These are phyloP conservation scores for Lecanicillium sp. DNA, from an alignment of 2,329 filamentous ascomycete species.

Conservation along the genomic window DNA sequence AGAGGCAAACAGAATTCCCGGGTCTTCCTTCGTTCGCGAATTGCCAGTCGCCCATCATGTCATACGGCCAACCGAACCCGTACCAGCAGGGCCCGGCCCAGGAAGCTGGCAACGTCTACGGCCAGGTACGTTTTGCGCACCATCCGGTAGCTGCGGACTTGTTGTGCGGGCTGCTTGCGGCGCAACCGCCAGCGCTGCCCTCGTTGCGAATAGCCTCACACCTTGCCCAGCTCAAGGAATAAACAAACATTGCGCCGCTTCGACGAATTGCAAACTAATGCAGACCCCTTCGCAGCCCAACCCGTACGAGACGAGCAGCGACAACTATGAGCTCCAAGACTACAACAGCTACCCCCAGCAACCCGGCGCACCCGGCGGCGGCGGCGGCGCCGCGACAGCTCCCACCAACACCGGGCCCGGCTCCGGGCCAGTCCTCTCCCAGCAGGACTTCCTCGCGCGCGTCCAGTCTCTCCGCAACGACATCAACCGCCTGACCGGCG, in stretches of 20 bases:
- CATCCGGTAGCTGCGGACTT: too few relatives aligned
- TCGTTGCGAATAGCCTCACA: too few relatives aligned
- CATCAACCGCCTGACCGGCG: conserved; percentile 59
- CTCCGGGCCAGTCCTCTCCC: conserved; percentile 39
- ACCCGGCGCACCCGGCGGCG: conserved; percentile 10
- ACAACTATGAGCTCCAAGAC: conserved; percentile 47
- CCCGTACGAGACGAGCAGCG: conserved; percentile 27
- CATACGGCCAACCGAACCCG: conserved; percentile 57
- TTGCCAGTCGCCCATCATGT: conserved; percentile 39
- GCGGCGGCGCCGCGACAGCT: neutral
- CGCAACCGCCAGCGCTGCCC: too few relatives aligned
- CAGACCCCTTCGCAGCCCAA: conserved; percentile 19
- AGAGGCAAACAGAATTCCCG: neutral
- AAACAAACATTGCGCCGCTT: too few relatives aligned
- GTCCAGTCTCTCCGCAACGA: conserved; percentile 61
- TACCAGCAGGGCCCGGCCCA: conserved; percentile 50
- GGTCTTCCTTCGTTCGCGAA: neutral
- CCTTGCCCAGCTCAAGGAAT: too few relatives aligned
- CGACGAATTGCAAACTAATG: neutral
- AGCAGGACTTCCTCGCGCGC: conserved; percentile 62
- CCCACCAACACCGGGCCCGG: conserved; percentile 19
- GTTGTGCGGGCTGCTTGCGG: too few relatives aligned
- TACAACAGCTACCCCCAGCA: conserved; percentile 33
- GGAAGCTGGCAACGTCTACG: conserved; percentile 41
- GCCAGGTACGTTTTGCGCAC: conserved; percentile 35